These are phyloP conservation scores for Cymbopogon flexuosus DNA, from an alignment of 202 grass and related monocot species.

Conservation along the genomic window DNA sequence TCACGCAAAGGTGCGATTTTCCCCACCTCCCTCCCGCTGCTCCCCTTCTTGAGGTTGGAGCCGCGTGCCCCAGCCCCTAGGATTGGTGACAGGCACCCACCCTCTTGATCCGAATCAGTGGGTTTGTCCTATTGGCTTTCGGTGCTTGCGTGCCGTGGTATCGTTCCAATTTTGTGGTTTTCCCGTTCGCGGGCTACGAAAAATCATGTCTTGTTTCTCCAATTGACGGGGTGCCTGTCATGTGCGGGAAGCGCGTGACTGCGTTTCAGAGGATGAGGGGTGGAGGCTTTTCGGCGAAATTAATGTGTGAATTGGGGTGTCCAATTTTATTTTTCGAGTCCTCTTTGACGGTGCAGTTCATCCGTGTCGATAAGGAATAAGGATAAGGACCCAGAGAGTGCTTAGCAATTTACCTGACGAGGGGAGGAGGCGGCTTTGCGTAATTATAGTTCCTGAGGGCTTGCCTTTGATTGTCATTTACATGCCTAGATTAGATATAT, in stretches of 20 bases:
- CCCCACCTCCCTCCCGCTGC: too few species aligned
- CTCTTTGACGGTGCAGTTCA: neutral
- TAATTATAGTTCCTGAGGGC: neutral
- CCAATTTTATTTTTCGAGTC: neutral
- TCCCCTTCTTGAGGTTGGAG: neutral
- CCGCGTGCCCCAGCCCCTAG: neutral
- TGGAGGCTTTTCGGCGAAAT: neutral
- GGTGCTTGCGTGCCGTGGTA: neutral
- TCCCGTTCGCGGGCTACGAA: neutral
- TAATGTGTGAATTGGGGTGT: neutral
- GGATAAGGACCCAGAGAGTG: neutral
- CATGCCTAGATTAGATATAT: neutral
- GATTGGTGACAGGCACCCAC: neutral
- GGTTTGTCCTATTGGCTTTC: neutral
- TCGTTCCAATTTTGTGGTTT: neutral
- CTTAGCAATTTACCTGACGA: neutral
- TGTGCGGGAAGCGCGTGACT: neutral
- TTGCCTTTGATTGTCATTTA: neutral
- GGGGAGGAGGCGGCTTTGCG: neutral
- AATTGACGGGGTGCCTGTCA: neutral
- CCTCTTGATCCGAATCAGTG: neutral
- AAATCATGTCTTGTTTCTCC: neutral
- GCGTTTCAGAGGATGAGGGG: neutral
- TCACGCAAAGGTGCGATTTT: constrained; percentile 33
- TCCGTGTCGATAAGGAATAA: neutral